Evolutionary conservation across 805 yeast genomes (phyloP).

Genomic region (Candida vaughaniae): DNA sequence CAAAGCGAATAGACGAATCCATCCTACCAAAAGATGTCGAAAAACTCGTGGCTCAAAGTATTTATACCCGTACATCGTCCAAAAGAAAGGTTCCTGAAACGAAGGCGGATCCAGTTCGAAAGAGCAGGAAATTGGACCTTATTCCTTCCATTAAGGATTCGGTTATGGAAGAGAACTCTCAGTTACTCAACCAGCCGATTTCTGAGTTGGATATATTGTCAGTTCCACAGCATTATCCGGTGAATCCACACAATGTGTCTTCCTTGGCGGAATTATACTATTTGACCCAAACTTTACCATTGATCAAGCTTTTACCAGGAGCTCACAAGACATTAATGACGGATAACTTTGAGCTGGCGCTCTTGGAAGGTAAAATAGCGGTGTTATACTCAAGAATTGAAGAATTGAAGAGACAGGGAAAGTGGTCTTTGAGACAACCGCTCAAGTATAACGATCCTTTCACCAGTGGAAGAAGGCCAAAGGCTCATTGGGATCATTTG

Average conservation of each 20-base stretch:
- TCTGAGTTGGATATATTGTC: slow-evolving; percentile 36
- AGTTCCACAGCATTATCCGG: slow-evolving; percentile 43
- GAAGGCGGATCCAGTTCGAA: not conserved
- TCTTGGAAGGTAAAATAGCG: slow-evolving; percentile 87
- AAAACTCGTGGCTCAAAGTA: not conserved
- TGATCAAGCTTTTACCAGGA: slow-evolving; percentile 75
- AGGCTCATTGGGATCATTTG: slow-evolving; percentile 66
- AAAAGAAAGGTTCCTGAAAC: slow-evolving; percentile 1
- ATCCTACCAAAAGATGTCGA: slow-evolving; percentile 3
- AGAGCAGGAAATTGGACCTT: slow-evolving; percentile 8
- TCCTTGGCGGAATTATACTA: slow-evolving; percentile 86
- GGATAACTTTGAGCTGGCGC: slow-evolving; percentile 78
- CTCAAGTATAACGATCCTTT: slow-evolving; percentile 68
- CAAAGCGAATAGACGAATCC: slow-evolving; percentile 4
- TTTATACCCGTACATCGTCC: slow-evolving; percentile 2
- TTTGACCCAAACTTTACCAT: slow-evolving; percentile 82
- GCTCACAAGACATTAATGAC: slow-evolving; percentile 86
- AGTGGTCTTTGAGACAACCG: slow-evolving; percentile 93
- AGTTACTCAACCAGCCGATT: slow-evolving; percentile 19
- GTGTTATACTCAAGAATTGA: slow-evolving; percentile 89
- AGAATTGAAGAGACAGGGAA: slow-evolving; percentile 79
- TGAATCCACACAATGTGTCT: slow-evolving; percentile 37
- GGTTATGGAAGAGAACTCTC: slow-evolving; percentile 18
- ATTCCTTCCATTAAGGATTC: slow-evolving; percentile 16
- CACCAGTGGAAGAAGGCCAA: slow-evolving; percentile 9